phyloP scores from a whole-genome alignment of 305 asterid genomes.

The Fraxinus baroniana region DNA sequence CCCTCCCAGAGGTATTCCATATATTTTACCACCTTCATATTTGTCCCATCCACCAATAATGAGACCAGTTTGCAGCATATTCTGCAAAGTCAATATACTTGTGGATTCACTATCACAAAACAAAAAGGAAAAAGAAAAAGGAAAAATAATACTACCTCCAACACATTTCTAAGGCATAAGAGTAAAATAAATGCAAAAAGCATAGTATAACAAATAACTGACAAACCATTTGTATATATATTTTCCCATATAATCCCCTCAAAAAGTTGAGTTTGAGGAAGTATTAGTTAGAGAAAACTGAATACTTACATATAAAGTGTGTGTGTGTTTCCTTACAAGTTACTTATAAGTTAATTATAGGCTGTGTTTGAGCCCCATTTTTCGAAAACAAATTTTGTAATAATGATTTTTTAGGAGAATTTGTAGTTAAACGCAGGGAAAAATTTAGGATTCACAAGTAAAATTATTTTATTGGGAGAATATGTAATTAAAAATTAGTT shows the following conservation, averaged over 20 bases:
- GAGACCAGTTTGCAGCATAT: conserved; percentile 88
- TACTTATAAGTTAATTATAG: not conserved
- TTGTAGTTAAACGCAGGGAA: not conserved
- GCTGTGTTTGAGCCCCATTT: not conserved
- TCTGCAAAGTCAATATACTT: conserved; percentile 14
- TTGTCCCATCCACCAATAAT: conserved; percentile 99
- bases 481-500: not conserved
- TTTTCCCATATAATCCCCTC: not conserved
- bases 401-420: not conserved
- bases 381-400: not conserved
- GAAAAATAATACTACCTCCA: conserved; percentile 13
- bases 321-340: not conserved
- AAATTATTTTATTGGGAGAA: not conserved
- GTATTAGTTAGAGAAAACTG: not conserved
- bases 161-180: conserved; percentile 9
- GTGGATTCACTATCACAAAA: not conserved
- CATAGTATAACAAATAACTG: not conserved
- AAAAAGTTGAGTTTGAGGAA: not conserved
- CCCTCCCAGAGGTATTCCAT: conserved; percentile 93
- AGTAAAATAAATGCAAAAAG: not conserved
- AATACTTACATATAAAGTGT: not conserved
- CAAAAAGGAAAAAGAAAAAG: not conserved
- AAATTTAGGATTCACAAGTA: not conserved
- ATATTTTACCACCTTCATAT: conserved; percentile 93
- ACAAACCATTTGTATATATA: not conserved